Conservation (phyloP, 345 rosid species). For the Euphorbia peplus region DNA sequence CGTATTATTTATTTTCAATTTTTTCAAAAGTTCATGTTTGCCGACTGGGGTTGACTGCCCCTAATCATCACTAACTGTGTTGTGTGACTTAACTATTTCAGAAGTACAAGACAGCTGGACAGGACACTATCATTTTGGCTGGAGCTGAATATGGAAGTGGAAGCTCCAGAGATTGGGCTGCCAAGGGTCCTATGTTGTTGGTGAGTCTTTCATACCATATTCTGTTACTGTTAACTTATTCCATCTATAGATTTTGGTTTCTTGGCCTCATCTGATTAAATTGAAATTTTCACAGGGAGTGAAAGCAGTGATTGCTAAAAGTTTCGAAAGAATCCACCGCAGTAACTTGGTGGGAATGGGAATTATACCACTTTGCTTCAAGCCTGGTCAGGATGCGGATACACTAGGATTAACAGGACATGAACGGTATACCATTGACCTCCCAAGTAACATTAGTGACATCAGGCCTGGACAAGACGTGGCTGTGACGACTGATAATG, state of each 20-base stretch:
- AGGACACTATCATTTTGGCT: slow-evolving; percentile 80
- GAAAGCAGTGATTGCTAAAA: slow-evolving; percentile 93
- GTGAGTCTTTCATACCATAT: slow-evolving; percentile 32
- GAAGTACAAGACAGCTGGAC: slow-evolving; percentile 79
- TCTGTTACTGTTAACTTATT: not conserved
- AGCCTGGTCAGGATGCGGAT: slow-evolving; percentile 91
- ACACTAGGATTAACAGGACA: slow-evolving; percentile 84
- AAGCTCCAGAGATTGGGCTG: slow-evolving; percentile 99
- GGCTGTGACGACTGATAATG: slow-evolving; percentile 67
- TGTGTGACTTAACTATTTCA: slow-evolving; percentile 31
- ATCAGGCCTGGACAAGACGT: slow-evolving; percentile 97
- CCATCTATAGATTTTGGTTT: not conserved
- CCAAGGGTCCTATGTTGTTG: slow-evolving; percentile 97
- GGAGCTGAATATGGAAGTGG: slow-evolving; percentile 99
- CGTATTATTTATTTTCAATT: not conserved
- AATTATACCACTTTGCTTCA: slow-evolving; percentile 87
- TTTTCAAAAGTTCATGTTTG: too few species aligned
- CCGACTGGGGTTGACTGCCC: not conserved
- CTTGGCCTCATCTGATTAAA: slow-evolving; percentile 9
- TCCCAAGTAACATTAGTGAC: slow-evolving; percentile 62
- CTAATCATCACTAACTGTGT: not conserved
- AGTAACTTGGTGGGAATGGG: slow-evolving; percentile 99
- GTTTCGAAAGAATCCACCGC: slow-evolving; percentile 97
- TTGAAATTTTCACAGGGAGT: slow-evolving; percentile 60
- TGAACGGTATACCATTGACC: slow-evolving; percentile 82